Conservation (phyloP, 2,329 filamentous ascomycete genomes). For the Fusarium subtropicale region DNA sequence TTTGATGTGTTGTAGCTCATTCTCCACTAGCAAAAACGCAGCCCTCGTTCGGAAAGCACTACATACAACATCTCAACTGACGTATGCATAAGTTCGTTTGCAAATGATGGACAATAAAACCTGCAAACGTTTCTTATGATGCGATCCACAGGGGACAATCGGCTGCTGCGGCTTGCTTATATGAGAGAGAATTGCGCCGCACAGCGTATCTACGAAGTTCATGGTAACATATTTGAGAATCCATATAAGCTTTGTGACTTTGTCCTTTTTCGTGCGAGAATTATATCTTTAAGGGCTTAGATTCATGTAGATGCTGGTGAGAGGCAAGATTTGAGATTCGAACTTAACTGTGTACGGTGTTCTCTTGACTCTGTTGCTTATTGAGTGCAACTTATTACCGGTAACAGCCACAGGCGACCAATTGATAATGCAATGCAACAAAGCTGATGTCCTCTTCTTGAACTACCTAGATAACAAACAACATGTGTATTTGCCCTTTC, state of each 20-base stretch:
- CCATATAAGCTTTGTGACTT: background rate
- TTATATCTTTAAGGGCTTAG: background rate
- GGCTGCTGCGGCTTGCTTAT: conserved; percentile 10
- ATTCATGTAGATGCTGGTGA: background rate
- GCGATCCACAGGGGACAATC: conserved; percentile 7
- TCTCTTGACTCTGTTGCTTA: background rate
- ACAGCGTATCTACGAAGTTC: background rate
- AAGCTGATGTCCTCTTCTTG: background rate
- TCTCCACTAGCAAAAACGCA: background rate
- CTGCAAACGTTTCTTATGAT: background rate
- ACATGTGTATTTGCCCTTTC: background rate
- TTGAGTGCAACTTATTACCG: background rate
- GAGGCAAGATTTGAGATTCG: background rate
- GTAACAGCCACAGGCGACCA: background rate
- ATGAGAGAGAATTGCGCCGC: background rate
- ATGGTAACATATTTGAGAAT: background rate
- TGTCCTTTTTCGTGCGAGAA: background rate
- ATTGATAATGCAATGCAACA: background rate
- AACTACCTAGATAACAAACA: background rate
- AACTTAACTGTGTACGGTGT: background rate
- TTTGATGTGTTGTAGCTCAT: background rate
- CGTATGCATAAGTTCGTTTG: background rate
- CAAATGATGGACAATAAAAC: conserved; percentile 4
- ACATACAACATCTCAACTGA: background rate
- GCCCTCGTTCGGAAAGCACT: background rate